Conservation (phyloP, 2,329 filamentous ascomycete species). For the Alternaria sp. region DNA sequence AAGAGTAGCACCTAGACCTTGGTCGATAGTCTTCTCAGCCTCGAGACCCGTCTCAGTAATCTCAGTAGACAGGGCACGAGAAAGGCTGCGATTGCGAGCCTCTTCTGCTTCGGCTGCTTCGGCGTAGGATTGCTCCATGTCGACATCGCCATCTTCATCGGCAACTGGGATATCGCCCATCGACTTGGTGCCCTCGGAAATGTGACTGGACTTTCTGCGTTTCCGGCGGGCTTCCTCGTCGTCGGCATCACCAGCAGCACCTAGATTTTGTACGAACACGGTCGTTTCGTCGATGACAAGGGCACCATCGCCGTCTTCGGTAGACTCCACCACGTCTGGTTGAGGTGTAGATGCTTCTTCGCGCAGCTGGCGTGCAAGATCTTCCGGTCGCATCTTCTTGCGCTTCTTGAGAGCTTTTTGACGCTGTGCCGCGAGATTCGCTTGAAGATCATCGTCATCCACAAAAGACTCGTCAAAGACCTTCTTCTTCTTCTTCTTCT, state of each 20-base stretch:
- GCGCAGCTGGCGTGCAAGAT: constrained; percentile 80
- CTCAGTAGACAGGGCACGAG: constrained; percentile 56
- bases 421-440: constrained; percentile 82
- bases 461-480: constrained; percentile 74
- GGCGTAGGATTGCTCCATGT: constrained; percentile 63
- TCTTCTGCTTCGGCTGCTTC: constrained; percentile 62
- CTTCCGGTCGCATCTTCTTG: constrained; percentile 85
- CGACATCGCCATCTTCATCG: constrained; percentile 63
- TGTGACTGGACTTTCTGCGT: constrained; percentile 52
- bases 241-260: constrained; percentile 51
- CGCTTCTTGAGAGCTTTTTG: constrained; percentile 88
- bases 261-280: constrained; percentile 89
- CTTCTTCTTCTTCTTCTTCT: constrained; percentile 69
- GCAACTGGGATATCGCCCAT: constrained; percentile 42
- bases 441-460: constrained; percentile 93
- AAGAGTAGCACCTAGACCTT: constrained; percentile 83
- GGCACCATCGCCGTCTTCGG: constrained; percentile 68
- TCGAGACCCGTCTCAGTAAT: constrained; percentile 77
- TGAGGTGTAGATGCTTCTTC: constrained; percentile 65
- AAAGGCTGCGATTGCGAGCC: constrained; percentile 38
- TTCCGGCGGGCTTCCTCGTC: constrained; percentile 58
- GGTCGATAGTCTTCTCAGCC: constrained; percentile 80
- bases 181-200: constrained; percentile 36
- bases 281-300: constrained; percentile 95
- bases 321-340: constrained; percentile 64